A percentile compares a stretch with the other conserved stretches of the same genome.
Evolutionary conservation across 768 basidiomycete genomes (phyloP).

Genomic region (Tylopilus sp.): DNA sequence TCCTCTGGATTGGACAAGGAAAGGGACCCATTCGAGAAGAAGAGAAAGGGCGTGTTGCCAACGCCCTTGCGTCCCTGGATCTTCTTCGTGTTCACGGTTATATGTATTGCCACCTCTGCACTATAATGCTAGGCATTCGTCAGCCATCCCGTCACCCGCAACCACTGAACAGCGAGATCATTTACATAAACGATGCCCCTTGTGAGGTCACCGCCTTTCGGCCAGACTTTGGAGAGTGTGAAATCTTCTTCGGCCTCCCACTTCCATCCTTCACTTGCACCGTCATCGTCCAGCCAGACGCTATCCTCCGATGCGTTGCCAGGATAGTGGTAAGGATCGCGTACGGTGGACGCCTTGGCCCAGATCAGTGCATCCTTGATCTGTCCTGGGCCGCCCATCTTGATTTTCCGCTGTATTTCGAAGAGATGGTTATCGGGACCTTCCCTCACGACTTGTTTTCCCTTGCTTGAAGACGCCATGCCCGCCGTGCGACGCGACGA

Average conservation of each 20-base stretch:
- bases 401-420: slow-evolving; percentile 50
- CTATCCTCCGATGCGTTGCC: slow-evolving; percentile 38
- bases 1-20: slow-evolving; percentile 23
- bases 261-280: slow-evolving; percentile 48
- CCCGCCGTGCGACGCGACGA: slow-evolving; percentile 25
- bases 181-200: slow-evolving; percentile 64
- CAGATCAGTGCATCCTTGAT: slow-evolving; percentile 49
- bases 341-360: slow-evolving; percentile 49
- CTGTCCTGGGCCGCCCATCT: slow-evolving; percentile 46
- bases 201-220: slow-evolving; percentile 36
- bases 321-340: slow-evolving; percentile 45
- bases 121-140: slow-evolving; percentile 48
- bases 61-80: slow-evolving; percentile 52
- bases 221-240: slow-evolving; percentile 58
- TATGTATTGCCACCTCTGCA: slow-evolving; percentile 51
- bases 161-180: slow-evolving; percentile 4
- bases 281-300: slow-evolving; percentile 27
- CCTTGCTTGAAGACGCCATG: slow-evolving; percentile 13
- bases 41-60: slow-evolving; percentile 61
- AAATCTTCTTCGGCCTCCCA: slow-evolving; percentile 74
- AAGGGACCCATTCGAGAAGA: slow-evolving; percentile 45
- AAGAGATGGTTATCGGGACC: slow-evolving; percentile 49
- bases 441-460: slow-evolving; percentile 15
- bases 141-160: background rate
- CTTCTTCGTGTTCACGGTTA: slow-evolving; percentile 54